phyloP scores from a whole-genome alignment of 2,329 filamentous ascomycete species.

The Aspergillus pseudoviridinutans region DNA sequence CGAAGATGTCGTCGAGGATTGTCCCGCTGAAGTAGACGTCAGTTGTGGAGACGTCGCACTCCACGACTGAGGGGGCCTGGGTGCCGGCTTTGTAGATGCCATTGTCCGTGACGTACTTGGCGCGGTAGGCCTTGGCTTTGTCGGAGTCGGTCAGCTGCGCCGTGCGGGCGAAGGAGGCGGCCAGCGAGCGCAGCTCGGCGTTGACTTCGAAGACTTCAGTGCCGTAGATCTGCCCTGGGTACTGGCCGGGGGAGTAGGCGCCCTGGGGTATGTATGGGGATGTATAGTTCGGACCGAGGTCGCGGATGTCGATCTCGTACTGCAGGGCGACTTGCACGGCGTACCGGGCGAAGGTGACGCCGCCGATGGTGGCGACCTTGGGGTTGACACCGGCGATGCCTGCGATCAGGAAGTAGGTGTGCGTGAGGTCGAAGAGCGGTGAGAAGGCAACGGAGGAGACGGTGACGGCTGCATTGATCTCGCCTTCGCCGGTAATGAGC shows the following conservation, averaged over 20 bases:
- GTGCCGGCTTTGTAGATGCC: conserved; percentile 42
- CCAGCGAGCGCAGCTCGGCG: conserved; percentile 52
- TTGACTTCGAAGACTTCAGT: conserved; percentile 69
- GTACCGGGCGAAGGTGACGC: conserved; percentile 65
- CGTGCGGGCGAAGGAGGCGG: conserved; percentile 48
- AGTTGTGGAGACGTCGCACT: conserved; percentile 65
- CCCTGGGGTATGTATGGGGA: conserved; percentile 69
- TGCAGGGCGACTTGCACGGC: conserved; percentile 71
- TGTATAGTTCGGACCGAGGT: conserved; percentile 60
- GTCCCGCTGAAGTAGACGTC: conserved; percentile 68
- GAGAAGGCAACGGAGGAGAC: conserved; percentile 62
- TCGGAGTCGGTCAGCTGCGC: conserved; percentile 53
- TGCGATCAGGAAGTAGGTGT: conserved; percentile 67
- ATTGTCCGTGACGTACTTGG: conserved; percentile 42
- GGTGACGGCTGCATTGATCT: conserved; percentile 71
- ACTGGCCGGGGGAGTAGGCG: conserved; percentile 50
- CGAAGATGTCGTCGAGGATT: conserved; percentile 60
- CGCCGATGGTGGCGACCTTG: conserved; percentile 60
- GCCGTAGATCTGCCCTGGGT: conserved; percentile 59
- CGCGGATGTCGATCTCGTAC: conserved; percentile 69
- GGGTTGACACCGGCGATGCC: conserved; percentile 75
- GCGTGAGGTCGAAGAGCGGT: conserved; percentile 57
- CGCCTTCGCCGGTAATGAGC: conserved; percentile 62
- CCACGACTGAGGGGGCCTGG: conserved; percentile 52
- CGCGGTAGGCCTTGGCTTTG: conserved; percentile 51